Conservation (phyloP, 2,329 filamentous ascomycete species). For the Sordariomycetes sp. region DNA sequence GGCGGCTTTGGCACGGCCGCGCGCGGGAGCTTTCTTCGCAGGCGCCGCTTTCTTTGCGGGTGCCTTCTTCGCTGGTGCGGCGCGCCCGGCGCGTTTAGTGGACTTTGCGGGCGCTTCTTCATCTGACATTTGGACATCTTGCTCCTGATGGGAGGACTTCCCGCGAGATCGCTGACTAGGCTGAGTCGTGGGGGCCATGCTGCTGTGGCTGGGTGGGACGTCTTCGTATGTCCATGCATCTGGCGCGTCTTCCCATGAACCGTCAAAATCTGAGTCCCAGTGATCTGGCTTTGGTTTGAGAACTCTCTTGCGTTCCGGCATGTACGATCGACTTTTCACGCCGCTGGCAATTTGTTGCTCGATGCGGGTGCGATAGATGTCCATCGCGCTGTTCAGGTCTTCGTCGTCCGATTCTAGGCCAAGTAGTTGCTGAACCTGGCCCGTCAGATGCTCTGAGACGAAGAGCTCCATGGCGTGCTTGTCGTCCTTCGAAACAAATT, state of each 20-base stretch:
- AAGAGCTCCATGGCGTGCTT: constrained; percentile 84
- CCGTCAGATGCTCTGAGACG: constrained; percentile 60
- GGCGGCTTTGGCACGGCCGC: constrained; percentile 24
- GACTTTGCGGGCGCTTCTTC: constrained; percentile 30
- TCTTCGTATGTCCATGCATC: constrained; percentile 38
- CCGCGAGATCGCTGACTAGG: constrained; percentile 7
- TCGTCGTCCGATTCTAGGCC: constrained; percentile 53
- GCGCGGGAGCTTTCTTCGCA: constrained; percentile 28
- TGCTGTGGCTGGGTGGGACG: constrained; percentile 6
- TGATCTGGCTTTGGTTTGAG: constrained; percentile 67
- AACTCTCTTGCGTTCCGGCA: constrained; percentile 24
- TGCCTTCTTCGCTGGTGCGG: constrained; percentile 6
- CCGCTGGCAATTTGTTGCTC: constrained; percentile 66
- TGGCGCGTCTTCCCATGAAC: constrained; percentile 74
- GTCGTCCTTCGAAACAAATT: constrained; percentile 93
- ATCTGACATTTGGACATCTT: constrained; percentile 21
- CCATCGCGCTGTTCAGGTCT: constrained; percentile 66
- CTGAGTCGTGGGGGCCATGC: constrained; percentile 6
- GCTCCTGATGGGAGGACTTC: constrained; percentile 11
- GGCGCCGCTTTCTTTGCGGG: constrained; percentile 22
- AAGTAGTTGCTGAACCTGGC: constrained; percentile 63
- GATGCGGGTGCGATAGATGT: constrained; percentile 57
- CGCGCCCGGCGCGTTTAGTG: constrained; percentile 14
- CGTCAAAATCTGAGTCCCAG: constrained; percentile 89
- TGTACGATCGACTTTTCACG: constrained; percentile 23